These are phyloP conservation scores for Phanerodontia chrysosporium DNA, from an alignment of 768 basidiomycete species.

Conservation along the genomic window DNA sequence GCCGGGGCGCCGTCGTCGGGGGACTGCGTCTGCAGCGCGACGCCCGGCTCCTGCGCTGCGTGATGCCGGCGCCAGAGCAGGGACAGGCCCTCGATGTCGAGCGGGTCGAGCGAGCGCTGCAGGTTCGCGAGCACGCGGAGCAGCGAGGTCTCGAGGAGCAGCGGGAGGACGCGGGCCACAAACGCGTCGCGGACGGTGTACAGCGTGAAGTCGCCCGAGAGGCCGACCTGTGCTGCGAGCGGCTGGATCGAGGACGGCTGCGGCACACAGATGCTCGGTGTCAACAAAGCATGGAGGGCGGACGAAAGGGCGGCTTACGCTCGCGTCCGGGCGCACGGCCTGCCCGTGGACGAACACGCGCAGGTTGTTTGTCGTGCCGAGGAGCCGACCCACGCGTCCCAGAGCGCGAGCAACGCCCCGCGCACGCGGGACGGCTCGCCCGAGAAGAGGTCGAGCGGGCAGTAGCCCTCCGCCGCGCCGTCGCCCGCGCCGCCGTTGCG, in stretches of 20 bases:
- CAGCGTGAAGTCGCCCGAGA: background rate
- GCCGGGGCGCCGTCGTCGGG: slow-evolving; percentile 2
- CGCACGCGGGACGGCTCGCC: slow-evolving; percentile 52
- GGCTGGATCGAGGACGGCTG: slow-evolving; percentile 17
- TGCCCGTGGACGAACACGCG: slow-evolving; percentile 71
- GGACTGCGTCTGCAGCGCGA: background rate
- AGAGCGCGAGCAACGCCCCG: slow-evolving; percentile 66
- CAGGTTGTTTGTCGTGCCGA: slow-evolving; percentile 72
- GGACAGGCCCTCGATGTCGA: slow-evolving; percentile 81
- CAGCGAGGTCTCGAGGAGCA: slow-evolving; percentile 47
- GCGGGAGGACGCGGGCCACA: slow-evolving; percentile 41
- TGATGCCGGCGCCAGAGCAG: slow-evolving; percentile 21
- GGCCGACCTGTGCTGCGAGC: slow-evolving; percentile 18
- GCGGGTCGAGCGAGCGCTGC: slow-evolving; percentile 72
- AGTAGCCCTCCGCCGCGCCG: slow-evolving; percentile 50
- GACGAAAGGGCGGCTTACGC: too few species aligned
- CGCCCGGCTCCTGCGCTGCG: background rate
- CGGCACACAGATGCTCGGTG: too few species aligned
- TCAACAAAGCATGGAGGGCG: too few species aligned
- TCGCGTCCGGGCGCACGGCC: slow-evolving; percentile 57
- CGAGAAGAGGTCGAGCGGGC: slow-evolving; percentile 90
- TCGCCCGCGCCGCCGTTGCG: slow-evolving; percentile 34
- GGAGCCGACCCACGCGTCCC: slow-evolving; percentile 66
- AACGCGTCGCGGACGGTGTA: slow-evolving; percentile 45
- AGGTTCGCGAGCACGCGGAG: slow-evolving; percentile 52